Conservation (phyloP, 305 asterid genomes). For the Fraxinus angustifolia region DNA sequence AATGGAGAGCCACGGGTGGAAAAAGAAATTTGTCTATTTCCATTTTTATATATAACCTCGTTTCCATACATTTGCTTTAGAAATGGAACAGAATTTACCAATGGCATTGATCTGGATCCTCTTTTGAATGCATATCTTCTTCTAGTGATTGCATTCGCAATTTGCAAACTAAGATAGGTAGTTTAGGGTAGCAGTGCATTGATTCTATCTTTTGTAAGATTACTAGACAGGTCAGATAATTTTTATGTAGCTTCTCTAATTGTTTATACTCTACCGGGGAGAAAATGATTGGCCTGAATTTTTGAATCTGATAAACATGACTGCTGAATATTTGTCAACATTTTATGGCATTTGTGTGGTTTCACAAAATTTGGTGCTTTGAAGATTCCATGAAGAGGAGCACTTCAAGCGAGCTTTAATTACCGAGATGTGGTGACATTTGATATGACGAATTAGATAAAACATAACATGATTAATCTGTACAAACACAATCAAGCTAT, state of each 20-base stretch:
- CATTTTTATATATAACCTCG: background rate
- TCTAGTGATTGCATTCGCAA: background rate
- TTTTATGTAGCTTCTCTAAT: background rate
- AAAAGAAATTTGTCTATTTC: background rate
- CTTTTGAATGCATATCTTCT: background rate
- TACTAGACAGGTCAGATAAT: background rate
- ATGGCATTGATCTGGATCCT: background rate
- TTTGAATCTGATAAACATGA: background rate
- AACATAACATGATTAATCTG: background rate
- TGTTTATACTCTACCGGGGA: background rate
- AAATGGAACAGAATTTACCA: background rate
- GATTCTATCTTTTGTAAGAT: background rate
- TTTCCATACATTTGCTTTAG: background rate
- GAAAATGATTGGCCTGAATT: background rate
- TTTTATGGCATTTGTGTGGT: background rate
- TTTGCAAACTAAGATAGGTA: background rate
- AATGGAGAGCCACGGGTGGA: background rate
- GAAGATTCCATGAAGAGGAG: background rate
- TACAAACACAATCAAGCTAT: too few species aligned
- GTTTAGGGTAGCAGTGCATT: background rate
- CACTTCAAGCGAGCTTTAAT: background rate
- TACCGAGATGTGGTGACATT: background rate
- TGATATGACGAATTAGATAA: background rate
- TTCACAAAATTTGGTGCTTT: background rate
- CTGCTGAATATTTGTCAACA: background rate